Evolutionary conservation across 495 filamentous ascomycete species (phyloP).

Genomic region (Podospora bellae-mahoneyi): DNA sequence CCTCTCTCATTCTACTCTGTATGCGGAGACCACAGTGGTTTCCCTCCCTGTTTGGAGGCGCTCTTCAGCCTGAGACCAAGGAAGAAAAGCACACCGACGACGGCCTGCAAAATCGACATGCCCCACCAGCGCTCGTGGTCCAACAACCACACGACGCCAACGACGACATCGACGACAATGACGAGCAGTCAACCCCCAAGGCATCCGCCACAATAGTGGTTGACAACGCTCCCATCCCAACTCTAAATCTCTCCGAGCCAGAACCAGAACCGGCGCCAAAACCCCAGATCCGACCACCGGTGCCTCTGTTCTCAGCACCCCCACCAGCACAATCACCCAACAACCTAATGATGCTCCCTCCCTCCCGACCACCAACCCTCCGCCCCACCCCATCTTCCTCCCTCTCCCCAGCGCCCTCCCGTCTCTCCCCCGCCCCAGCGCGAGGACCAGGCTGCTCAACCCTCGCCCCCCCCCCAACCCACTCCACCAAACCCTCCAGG

Average conservation of each 20-base stretch:
- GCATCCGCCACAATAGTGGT: slow-evolving; percentile 21
- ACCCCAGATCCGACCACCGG: slow-evolving; percentile 6
- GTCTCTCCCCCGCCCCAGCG: slow-evolving; percentile 33
- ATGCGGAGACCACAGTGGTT: slow-evolving; percentile 46
- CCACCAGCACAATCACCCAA: slow-evolving; percentile 21
- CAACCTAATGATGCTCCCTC: slow-evolving; percentile 30
- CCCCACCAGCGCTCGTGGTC: background rate
- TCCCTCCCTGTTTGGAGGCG: slow-evolving; percentile 33
- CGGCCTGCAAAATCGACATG: background rate
- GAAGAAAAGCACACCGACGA: slow-evolving; percentile 2
- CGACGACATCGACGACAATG: slow-evolving; percentile 16
- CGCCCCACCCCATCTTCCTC: slow-evolving; percentile 20
- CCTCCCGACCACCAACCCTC: slow-evolving; percentile 32
- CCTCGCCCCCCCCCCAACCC: slow-evolving; percentile 48
- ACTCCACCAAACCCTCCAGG: slow-evolving; percentile 45
- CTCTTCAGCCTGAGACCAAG: slow-evolving; percentile 16
- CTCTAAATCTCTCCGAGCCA: slow-evolving; percentile 39
- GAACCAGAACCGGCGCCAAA: slow-evolving; percentile 6
- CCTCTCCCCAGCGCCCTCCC: slow-evolving; percentile 42
- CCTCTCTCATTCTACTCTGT: slow-evolving; percentile 50
- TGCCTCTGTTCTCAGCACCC: slow-evolving; percentile 20
- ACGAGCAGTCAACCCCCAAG: slow-evolving; percentile 43
- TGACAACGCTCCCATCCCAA: slow-evolving; percentile 30
- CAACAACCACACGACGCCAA: slow-evolving; percentile 3
- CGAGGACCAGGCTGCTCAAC: slow-evolving; percentile 36